Conservation (phyloP, 257 asterid species). For the Thymus mandschuricus region DNA sequence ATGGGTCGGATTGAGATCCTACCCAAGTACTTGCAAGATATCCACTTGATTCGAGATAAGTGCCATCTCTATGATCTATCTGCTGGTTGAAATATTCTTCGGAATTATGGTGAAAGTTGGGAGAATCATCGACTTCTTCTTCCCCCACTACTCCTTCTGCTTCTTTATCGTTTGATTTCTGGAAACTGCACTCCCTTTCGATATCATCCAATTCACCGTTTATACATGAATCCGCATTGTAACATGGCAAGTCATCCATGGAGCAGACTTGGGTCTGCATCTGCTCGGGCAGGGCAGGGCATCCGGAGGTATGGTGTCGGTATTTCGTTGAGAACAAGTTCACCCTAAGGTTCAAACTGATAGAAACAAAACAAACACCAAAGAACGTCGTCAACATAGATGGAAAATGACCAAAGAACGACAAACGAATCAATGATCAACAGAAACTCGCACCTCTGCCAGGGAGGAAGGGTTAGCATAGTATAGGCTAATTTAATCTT, state of each 20-base stretch:
- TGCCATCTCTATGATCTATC: constrained; percentile 17
- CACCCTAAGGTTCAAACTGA: constrained; percentile 79
- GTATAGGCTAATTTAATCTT: constrained; percentile 83
- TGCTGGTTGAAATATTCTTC: constrained; percentile 30
- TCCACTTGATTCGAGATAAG: constrained; percentile 17
- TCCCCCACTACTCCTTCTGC: constrained; percentile 8
- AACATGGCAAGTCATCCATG: constrained; percentile 89
- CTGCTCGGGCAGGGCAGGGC: constrained; percentile 60
- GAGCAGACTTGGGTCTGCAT: constrained; percentile 48
- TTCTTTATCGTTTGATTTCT: constrained; percentile 27
- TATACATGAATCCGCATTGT: constrained; percentile 37
- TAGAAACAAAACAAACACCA: neutral
- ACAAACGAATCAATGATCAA: neutral
- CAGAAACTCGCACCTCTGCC: constrained; percentile 65
- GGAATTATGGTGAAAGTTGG: constrained; percentile 5
- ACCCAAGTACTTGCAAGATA: constrained; percentile 18
- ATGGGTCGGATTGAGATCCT: constrained; percentile 1
- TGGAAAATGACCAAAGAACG: neutral
- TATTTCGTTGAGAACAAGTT: constrained; percentile 92
- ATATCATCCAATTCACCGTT: constrained; percentile 35
- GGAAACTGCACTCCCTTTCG: constrained; percentile 29
- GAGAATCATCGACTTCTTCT: constrained; percentile 6
- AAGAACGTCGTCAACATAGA: neutral
- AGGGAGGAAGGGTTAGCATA: constrained; percentile 84
- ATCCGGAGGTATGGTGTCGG: constrained; percentile 50